Percentiles rank a stretch among this genome's conserved stretches.
Evolutionary conservation across 148 eudicot genomes (phyloP).

Genomic region (Rhododendron henanense): DNA sequence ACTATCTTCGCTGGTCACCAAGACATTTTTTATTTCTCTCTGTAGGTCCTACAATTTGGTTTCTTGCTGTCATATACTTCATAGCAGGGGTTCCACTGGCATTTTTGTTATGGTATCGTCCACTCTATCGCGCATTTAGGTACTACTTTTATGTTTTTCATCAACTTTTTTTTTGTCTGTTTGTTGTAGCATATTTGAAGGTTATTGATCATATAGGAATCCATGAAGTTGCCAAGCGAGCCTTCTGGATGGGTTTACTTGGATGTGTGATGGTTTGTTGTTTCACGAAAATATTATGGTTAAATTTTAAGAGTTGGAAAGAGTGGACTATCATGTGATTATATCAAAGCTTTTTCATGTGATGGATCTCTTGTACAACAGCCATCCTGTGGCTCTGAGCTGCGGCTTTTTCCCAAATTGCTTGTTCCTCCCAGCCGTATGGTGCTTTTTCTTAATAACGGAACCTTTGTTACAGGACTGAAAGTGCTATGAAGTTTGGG

Average conservation of each 20-base stretch:
- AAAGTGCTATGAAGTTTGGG: slow-evolving; percentile 78
- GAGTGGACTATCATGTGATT: not conserved
- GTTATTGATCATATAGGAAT: not conserved
- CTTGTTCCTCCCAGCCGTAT: not conserved
- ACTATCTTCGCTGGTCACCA: not conserved
- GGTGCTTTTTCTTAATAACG: not conserved
- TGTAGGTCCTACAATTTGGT: slow-evolving; percentile 74
- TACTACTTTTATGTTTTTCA: slow-evolving; percentile 16
- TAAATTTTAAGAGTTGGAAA: not conserved
- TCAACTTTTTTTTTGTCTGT: not conserved
- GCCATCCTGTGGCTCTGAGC: not conserved
- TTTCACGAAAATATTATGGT: not conserved
- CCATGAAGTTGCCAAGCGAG: not conserved
- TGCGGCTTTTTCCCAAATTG: not conserved
- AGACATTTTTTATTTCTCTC: not conserved
- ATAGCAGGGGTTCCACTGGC: slow-evolving; percentile 80
- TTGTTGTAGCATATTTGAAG: not conserved
- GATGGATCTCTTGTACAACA: not conserved
- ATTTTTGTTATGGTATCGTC: slow-evolving; percentile 81
- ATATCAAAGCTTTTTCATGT: not conserved
- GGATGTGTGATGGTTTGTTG: not conserved
- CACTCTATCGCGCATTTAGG: slow-evolving; percentile 96
- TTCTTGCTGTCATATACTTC: slow-evolving; percentile 73
- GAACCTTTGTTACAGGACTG: slow-evolving; percentile 52
- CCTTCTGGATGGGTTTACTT: not conserved